Evolutionary conservation across 805 yeast species (phyloP), one percentile per base, ranked within the genome.

Genomic region (Millerozyma miso): DNA sequence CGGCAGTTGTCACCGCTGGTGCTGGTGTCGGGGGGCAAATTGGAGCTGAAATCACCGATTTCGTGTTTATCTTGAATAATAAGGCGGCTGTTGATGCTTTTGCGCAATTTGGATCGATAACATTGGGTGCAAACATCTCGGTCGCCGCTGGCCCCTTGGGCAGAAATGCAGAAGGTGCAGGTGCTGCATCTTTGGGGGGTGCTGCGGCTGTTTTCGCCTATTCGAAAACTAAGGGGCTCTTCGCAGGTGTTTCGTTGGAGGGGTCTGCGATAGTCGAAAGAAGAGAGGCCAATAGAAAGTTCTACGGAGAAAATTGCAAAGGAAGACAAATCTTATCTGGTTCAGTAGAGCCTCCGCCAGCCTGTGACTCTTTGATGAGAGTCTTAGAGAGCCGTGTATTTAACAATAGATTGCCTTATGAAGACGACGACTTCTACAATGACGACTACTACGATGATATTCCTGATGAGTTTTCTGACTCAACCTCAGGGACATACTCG

Each of bases 11-110:
- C 41, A 87, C 97, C 17, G 98, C 96, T 3, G 99, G 98, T 54
- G 98, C 97, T 3, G 98, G 99, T 57, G 97, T 93, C 4, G 99
- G 99, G 46, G 99, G 99, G 35, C 95, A 89, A 69, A 79, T 93
- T 50, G 99, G 99, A 34, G 90, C 96, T 6, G 99, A 91, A 62
- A 71, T 91, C 56, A 91, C 99, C 1, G 98, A 91, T 69, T 91
- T 91, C 59, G 97, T 91, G 20, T 91, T 91, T 61, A 90, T 93
- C 46, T 75, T 91, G 51, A 91, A 93, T 68, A 80, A 86, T 12
- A 74, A 79, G 40, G 79, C 89, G 2, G 98, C 99, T 2, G 99
- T 91, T 37, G 88, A 85, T 48, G 81, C 97, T 8, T 91, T 91
- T 66, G 88, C 97, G 12, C 96, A 89, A 61, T 79, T 84, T 50